phyloP scores from a whole-genome alignment of 495 filamentous ascomycete species.

The Hyaloscypha finlandica region DNA sequence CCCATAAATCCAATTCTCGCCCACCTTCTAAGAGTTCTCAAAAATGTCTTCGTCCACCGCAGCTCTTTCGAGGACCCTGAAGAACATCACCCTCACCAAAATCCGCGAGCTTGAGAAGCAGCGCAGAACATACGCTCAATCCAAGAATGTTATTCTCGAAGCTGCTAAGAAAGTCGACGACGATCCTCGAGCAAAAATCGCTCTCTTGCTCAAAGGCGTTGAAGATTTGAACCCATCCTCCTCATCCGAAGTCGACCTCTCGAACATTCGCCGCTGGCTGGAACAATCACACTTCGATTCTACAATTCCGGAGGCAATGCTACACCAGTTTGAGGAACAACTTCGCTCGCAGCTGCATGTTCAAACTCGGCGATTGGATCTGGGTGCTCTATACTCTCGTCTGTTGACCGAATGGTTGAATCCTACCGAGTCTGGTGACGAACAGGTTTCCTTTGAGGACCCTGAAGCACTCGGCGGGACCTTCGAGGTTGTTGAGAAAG shows the following conservation, averaged over 20 bases:
- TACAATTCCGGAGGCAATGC: conserved; percentile 36
- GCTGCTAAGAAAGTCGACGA: conserved; percentile 36
- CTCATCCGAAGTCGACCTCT: conserved; percentile 27
- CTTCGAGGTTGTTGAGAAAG: conserved; percentile 44
- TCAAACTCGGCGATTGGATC: conserved; percentile 57
- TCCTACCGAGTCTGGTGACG: conserved; percentile 22
- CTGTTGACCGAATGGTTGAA: conserved; percentile 66
- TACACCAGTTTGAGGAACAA: conserved; percentile 43
- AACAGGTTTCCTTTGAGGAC: conserved; percentile 3
- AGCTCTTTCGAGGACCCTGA: conserved; percentile 59
- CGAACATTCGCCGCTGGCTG: conserved; percentile 41
- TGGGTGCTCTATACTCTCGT: conserved; percentile 61
- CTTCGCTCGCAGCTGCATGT: conserved; percentile 43
- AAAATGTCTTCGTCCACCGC: conserved; percentile 32
- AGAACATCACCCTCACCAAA: conserved; percentile 66
- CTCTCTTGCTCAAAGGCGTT: conserved; percentile 42
- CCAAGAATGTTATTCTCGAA: conserved; percentile 40
- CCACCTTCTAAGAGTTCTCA: background rate
- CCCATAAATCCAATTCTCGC: too few species aligned
- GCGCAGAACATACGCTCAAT: conserved; percentile 51
- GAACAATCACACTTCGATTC: conserved; percentile 42
- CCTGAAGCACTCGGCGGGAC: conserved; percentile 31
- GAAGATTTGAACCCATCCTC: conserved; percentile 38
- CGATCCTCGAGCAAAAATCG: conserved; percentile 37
- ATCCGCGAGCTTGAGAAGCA: conserved; percentile 63